Percentiles rank a stretch among this genome's conserved stretches.
Conservation (phyloP, 2,329 filamentous ascomycete genomes). For the Ceratocystiopsis sp. region DNA sequence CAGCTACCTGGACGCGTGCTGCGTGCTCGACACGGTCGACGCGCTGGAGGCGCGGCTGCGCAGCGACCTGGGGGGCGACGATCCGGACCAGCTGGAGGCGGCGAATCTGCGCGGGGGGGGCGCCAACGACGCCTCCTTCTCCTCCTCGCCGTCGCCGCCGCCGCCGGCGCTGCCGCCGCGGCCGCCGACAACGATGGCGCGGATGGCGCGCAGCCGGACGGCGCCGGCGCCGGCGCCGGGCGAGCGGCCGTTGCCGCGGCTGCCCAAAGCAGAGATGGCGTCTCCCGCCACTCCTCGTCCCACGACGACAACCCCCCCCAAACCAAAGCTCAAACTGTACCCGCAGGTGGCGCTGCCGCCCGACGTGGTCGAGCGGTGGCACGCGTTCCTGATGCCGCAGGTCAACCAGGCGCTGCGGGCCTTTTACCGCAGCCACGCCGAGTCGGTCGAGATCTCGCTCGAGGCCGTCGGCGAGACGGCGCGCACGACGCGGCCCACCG, state of each 20-base stretch:
- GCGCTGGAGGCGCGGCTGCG: slow-evolving; percentile 36
- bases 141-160: too few species aligned
- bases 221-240: neutral
- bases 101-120: too few species aligned
- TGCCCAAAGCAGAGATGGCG: neutral
- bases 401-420: slow-evolving; percentile 53
- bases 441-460: slow-evolving; percentile 64
- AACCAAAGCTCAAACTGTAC: slow-evolving; percentile 32
- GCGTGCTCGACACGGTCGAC: slow-evolving; percentile 41
- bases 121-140: too few species aligned
- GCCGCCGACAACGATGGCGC: too few species aligned
- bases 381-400: slow-evolving; percentile 51
- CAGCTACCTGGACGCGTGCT: slow-evolving; percentile 44
- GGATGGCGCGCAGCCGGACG: neutral
- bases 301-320: neutral
- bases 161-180: neutral
- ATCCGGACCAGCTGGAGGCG: neutral
- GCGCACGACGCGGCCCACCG: slow-evolving; percentile 50
- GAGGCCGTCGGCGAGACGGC: slow-evolving; percentile 56
- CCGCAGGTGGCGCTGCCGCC: slow-evolving; percentile 40
- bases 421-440: slow-evolving; percentile 55
- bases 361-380: slow-evolving; percentile 54
- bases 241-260: slow-evolving; percentile 1
- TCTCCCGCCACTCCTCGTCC: neutral
- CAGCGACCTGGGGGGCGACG: slow-evolving; percentile 24